Evolutionary conservation across 228 moss, liverwort and hornwort genomes (phyloP).

Genomic region (Sphagnum fallax): DNA sequence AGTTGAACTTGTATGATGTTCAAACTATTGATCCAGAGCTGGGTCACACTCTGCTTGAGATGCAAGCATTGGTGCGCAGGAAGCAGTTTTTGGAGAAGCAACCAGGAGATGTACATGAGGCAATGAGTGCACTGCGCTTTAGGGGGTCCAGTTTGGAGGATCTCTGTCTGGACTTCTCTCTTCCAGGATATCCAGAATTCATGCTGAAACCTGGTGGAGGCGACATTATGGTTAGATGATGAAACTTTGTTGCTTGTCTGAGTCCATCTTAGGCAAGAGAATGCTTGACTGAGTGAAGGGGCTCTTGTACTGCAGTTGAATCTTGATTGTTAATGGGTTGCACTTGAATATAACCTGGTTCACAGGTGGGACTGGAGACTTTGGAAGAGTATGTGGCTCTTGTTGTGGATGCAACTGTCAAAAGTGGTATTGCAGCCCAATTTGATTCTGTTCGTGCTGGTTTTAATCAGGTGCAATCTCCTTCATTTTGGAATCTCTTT

Average conservation of each 20-base stretch:
- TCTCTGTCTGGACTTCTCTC: constrained; percentile 88
- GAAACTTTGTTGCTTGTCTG: neutral
- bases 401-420: constrained; percentile 85
- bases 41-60: constrained; percentile 75
- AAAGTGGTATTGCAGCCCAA: constrained; percentile 67
- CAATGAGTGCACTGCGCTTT: constrained; percentile 40
- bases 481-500: no score
- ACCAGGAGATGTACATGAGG: constrained; percentile 19
- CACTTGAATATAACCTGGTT: neutral
- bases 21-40: constrained; percentile 69
- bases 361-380: constrained; percentile 69
- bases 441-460: constrained; percentile 80
- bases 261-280: no score
- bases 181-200: constrained; percentile 81
- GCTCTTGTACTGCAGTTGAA: no score
- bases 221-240: constrained; percentile 40
- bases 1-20: constrained; percentile 81
- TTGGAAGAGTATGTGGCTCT: constrained; percentile 77
- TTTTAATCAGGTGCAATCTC: constrained; percentile 66
- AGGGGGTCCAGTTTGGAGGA: constrained; percentile 67
- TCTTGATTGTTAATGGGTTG: no score
- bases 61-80: constrained; percentile 73
- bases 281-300: no score
- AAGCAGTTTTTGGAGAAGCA: constrained; percentile 62
- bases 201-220: constrained; percentile 61